Conservation (phyloP, 2,329 filamentous ascomycete species). For the Colletotrichum gloeosporioides region DNA sequence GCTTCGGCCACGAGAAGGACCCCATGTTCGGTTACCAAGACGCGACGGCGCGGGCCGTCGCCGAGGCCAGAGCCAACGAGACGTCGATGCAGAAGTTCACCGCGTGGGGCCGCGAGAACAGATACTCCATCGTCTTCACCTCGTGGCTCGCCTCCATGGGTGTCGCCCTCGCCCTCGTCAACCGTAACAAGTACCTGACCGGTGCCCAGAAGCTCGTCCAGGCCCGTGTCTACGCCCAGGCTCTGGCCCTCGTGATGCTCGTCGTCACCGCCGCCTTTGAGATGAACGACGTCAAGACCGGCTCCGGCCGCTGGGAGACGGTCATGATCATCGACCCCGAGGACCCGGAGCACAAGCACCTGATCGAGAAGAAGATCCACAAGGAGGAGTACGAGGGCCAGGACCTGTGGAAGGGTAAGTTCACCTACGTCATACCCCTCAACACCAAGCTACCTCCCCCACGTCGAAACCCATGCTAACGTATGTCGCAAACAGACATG, state of each 20-base stretch:
- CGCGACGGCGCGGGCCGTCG: conserved; percentile 60
- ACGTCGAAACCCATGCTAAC: background rate
- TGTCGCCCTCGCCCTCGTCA: conserved; percentile 75
- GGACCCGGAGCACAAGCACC: conserved; percentile 80
- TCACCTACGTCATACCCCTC: background rate
- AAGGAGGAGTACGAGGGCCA: conserved; percentile 87
- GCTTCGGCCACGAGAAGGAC: conserved; percentile 74
- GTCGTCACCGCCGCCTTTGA: conserved; percentile 85
- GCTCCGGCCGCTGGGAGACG: conserved; percentile 82
- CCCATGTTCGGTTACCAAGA: conserved; percentile 72
- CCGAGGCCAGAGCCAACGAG: conserved; percentile 62
- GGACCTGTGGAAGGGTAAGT: conserved; percentile 88
- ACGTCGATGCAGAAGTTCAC: conserved; percentile 64
- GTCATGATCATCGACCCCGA: conserved; percentile 80
- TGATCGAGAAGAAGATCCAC: conserved; percentile 87
- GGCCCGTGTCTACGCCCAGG: conserved; percentile 93
- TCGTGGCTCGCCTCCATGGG: conserved; percentile 85
- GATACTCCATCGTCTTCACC: conserved; percentile 84
- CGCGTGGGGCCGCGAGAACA: conserved; percentile 78
- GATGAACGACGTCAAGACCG: conserved; percentile 76
- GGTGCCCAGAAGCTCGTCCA: conserved; percentile 89
- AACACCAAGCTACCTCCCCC: background rate
- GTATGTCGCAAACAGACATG: conserved; percentile 69
- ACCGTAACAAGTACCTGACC: conserved; percentile 76
- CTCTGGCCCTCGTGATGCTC: conserved; percentile 83